Evolutionary conservation across 163 green algal species (phyloP).

Genomic region (Chlamydomonas reinhardtii): DNA sequence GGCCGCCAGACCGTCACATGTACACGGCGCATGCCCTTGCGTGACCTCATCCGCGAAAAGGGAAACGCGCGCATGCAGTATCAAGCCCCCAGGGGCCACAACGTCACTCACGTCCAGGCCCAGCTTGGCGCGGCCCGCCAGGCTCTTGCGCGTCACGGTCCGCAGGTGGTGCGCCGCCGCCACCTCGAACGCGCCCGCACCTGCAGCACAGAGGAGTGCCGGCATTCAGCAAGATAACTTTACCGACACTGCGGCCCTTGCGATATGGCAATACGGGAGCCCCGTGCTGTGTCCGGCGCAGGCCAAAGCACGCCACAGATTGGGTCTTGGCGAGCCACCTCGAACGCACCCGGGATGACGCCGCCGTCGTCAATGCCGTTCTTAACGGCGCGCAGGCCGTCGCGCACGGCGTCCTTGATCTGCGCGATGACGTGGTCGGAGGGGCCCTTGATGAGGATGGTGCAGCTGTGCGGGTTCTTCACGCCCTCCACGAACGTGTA

Average conservation of each 20-base stretch:
- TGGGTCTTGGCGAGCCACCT: too few relatives aligned
- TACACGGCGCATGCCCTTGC: too few relatives aligned
- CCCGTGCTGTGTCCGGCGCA: too few relatives aligned
- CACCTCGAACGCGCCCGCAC: constrained; percentile 87
- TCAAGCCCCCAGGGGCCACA: too few relatives aligned
- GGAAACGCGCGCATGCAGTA: too few relatives aligned
- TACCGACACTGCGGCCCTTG: too few relatives aligned
- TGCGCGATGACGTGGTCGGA: constrained; percentile 96
- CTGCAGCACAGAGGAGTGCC: not conserved
- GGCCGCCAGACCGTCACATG: too few relatives aligned
- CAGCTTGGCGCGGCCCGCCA: constrained; percentile 88
- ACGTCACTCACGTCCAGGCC: constrained; percentile 80
- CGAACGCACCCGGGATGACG: constrained; percentile 77
- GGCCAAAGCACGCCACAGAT: too few relatives aligned
- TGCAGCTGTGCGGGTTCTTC: constrained; percentile 91
- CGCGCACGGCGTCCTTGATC: constrained; percentile 98
- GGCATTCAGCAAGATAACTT: too few relatives aligned
- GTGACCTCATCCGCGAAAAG: too few relatives aligned
- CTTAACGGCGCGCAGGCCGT: constrained; percentile 97
- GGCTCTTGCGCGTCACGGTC: constrained; percentile 73
- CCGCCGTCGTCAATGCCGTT: constrained; percentile 94
- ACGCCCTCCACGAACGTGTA: constrained; percentile 99
- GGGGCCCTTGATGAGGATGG: constrained; percentile 97
- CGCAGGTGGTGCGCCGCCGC: constrained; percentile 88
- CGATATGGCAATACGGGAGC: too few relatives aligned